Conservation (phyloP, 2,329 filamentous ascomycete species). For the Phyllosticta citrichinensis region DNA sequence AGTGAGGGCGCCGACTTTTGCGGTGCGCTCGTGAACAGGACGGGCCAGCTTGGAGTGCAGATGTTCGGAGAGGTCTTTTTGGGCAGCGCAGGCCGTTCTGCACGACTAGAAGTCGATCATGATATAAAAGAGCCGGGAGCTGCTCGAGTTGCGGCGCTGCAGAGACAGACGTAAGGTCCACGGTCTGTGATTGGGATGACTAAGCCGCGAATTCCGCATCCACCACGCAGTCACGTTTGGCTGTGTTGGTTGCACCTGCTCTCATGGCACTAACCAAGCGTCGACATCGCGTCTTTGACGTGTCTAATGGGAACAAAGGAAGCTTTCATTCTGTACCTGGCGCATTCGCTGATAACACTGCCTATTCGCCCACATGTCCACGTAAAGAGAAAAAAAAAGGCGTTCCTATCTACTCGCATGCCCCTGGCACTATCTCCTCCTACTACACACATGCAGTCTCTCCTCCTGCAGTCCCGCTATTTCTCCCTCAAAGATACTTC, state of each 20-base stretch:
- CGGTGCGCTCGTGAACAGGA: background rate
- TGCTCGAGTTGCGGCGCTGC: background rate
- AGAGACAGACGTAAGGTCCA: background rate
- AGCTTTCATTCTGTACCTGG: background rate
- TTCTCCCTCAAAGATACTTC: constrained; percentile 61
- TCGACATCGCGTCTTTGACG: too few species aligned
- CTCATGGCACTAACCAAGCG: too few species aligned
- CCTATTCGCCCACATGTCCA: background rate
- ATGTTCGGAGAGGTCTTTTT: background rate
- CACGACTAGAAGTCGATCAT: background rate
- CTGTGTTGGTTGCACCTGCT: background rate
- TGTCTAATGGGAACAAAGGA: background rate
- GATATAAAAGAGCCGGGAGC: background rate
- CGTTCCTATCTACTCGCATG: background rate
- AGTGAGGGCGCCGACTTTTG: background rate
- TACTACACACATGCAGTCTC: background rate
- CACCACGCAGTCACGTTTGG: background rate
- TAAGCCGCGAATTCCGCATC: background rate
- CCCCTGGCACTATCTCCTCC: background rate
- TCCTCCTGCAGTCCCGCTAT: background rate
- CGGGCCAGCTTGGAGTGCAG: background rate
- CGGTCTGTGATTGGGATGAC: background rate
- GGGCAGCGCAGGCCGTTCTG: background rate
- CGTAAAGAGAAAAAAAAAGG: background rate
- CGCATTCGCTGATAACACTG: too few species aligned